Evolutionary conservation across 768 basidiomycete species (phyloP).

Genomic region (Pleurotus djamor): DNA sequence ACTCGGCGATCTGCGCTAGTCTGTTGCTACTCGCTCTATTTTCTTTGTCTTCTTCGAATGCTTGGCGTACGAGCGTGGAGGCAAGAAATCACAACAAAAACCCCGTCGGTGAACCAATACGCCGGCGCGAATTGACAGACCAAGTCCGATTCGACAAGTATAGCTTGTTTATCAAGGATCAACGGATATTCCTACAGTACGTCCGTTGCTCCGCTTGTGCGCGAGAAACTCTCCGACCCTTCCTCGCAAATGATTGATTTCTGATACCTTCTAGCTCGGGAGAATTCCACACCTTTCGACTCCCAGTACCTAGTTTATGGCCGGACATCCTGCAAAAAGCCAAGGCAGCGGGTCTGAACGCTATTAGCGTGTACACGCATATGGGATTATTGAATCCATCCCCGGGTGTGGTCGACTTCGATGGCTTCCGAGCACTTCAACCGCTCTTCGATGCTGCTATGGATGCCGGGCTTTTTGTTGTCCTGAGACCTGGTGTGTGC

Average conservation of each 20-base stretch:
- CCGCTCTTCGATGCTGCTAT: conserved; percentile 75
- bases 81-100: not conserved
- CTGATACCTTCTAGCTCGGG: conserved; percentile 53
- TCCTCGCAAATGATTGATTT: not conserved
- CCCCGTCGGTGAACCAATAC: not conserved
- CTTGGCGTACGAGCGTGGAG: not conserved
- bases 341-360: conserved; percentile 80
- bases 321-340: conserved; percentile 79
- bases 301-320: conserved; percentile 82
- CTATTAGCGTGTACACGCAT: conserved; percentile 75
- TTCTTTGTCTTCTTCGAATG: not conserved
- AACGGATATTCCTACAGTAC: conserved; percentile 74
- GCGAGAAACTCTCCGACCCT: not conserved
- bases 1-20: no score
- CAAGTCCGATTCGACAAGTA: conserved; percentile 62
- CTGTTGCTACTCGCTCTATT: no score
- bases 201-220: conserved; percentile 19
- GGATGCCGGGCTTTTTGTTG: conserved; percentile 73
- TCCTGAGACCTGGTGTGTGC: conserved; percentile 71
- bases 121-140: not conserved
- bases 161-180: conserved; percentile 66
- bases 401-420: conserved; percentile 70
- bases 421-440: conserved; percentile 65
- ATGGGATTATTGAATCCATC: conserved; percentile 80
- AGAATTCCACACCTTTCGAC: conserved; percentile 81